Percentiles rank a stretch among this genome's conserved stretches.
phyloP scores from a whole-genome alignment of 768 basidiomycete species.

The Termitomyces sp. region DNA sequence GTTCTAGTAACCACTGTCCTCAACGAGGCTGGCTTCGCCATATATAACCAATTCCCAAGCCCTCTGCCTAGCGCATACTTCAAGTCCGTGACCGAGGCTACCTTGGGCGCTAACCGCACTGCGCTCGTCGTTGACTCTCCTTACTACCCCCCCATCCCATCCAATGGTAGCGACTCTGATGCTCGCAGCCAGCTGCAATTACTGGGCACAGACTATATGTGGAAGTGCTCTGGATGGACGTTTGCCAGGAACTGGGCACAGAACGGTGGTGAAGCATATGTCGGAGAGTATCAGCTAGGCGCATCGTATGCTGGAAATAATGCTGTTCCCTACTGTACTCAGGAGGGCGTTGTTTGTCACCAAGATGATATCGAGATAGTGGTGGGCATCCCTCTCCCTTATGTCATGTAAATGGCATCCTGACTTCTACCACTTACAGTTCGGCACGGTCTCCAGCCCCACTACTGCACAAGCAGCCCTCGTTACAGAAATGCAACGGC shows the following conservation, averaged over 20 bases:
- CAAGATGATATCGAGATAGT: conserved; percentile 82
- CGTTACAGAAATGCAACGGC: conserved; percentile 60
- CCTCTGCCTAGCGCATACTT: conserved; percentile 39
- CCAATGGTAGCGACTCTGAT: conserved; percentile 35
- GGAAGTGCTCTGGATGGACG: conserved; percentile 69
- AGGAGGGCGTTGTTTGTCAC: conserved; percentile 63
- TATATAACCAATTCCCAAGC: conserved; percentile 40
- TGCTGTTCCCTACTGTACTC: conserved; percentile 49
- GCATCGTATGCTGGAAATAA: conserved; percentile 71
- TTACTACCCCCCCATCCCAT: conserved; percentile 38
- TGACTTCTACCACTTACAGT: conserved; percentile 21
- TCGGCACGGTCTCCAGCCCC: conserved; percentile 57
- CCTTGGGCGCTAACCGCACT: conserved; percentile 47
- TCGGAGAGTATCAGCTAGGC: conserved; percentile 62
- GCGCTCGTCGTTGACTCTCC: conserved; percentile 37
- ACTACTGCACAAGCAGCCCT: conserved; percentile 54
- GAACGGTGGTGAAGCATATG: conserved; percentile 62
- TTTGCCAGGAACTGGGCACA: conserved; percentile 67
- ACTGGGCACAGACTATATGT: conserved; percentile 67
- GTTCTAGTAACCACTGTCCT: conserved; percentile 67
- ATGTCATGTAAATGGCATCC: background rate
- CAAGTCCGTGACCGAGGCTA: conserved; percentile 29
- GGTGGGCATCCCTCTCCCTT: conserved; percentile 35
- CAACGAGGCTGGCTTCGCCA: conserved; percentile 69
- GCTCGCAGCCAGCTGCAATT: conserved; percentile 51